Conservation (phyloP, 768 basidiomycete species). For the Rhodosporidiobolus odoratus region DNA sequence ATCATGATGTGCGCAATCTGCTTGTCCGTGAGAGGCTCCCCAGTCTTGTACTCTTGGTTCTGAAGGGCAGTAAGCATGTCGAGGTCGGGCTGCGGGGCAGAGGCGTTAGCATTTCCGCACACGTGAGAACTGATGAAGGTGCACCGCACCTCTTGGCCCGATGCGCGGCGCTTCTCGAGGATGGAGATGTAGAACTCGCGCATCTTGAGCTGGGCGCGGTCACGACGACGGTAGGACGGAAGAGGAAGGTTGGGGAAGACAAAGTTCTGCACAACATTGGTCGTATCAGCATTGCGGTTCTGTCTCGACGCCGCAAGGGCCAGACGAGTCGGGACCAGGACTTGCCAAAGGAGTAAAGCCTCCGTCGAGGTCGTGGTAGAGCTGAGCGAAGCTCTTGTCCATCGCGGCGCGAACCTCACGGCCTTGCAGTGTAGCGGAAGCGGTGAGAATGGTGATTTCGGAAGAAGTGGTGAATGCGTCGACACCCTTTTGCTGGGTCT, state of each 20-base stretch:
- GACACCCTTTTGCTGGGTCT: constrained; percentile 44
- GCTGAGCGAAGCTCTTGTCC: constrained; percentile 75
- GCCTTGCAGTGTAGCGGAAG: constrained; percentile 87
- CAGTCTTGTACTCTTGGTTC: constrained; percentile 76
- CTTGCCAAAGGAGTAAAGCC: constrained; percentile 77
- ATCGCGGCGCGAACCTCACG: constrained; percentile 72
- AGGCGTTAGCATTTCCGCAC: background rate
- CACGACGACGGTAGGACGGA: constrained; percentile 80
- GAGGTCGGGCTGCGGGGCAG: constrained; percentile 57
- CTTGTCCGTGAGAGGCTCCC: constrained; percentile 69
- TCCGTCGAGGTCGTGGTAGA: constrained; percentile 84
- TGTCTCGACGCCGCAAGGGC: background rate
- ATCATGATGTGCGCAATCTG: constrained; percentile 99
- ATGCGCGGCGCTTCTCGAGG: constrained; percentile 63
- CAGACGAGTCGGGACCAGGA: background rate
- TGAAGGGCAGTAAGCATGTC: constrained; percentile 90
- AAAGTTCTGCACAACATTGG: constrained; percentile 56
- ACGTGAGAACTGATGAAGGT: background rate
- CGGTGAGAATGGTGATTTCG: constrained; percentile 91
- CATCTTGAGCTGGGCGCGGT: constrained; percentile 86
- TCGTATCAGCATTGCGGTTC: background rate
- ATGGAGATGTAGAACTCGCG: constrained; percentile 86
- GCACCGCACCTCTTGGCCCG: constrained; percentile 51
- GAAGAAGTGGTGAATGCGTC: constrained; percentile 66
- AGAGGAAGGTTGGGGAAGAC: constrained; percentile 89